phyloP scores from a whole-genome alignment of 139 green algal species.

The Haematococcus lacustris region DNA sequence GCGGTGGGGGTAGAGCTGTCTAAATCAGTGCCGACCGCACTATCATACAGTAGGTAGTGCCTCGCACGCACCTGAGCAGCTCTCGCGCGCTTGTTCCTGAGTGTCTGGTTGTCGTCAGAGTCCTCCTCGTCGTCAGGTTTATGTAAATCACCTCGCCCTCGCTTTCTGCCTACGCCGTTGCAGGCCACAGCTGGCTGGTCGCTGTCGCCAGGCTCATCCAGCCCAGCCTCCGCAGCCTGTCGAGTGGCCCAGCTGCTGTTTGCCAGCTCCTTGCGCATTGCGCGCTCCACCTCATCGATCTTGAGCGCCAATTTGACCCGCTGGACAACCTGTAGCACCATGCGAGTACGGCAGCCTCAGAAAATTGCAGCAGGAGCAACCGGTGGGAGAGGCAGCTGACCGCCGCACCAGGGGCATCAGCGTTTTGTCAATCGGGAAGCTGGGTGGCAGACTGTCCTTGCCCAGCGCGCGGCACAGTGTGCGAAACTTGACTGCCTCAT shows the following conservation, averaged over 20 bases:
- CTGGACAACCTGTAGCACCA: constrained; percentile 14
- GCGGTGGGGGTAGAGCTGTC: too few species aligned
- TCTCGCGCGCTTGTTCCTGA: not conserved
- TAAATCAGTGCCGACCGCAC: not conserved
- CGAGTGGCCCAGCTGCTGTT: constrained; percentile 42
- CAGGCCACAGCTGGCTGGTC: not conserved
- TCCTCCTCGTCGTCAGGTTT: not conserved
- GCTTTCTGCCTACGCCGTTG: not conserved
- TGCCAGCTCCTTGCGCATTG: constrained; percentile 48
- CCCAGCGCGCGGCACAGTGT: constrained; percentile 33
- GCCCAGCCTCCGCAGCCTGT: constrained; percentile 1
- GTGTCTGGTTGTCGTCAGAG: not conserved
- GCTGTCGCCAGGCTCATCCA: not conserved
- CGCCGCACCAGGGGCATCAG: constrained; percentile 47
- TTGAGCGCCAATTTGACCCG: constrained; percentile 38
- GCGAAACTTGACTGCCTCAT: constrained; percentile 54
- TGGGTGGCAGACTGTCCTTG: constrained; percentile 23
- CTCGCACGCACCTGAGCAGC: not conserved
- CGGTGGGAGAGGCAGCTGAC: too few species aligned
- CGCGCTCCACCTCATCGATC: constrained; percentile 59
- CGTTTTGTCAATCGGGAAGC: constrained; percentile 66
- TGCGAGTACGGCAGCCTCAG: not conserved
- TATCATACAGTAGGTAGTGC: not conserved
- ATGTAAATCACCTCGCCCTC: not conserved
- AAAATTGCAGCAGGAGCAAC: too few species aligned